Percentiles rank a stretch among this genome's conserved stretches.
Conservation (phyloP, 2,329 filamentous ascomycete genomes). For the Ophiostoma sp. region DNA sequence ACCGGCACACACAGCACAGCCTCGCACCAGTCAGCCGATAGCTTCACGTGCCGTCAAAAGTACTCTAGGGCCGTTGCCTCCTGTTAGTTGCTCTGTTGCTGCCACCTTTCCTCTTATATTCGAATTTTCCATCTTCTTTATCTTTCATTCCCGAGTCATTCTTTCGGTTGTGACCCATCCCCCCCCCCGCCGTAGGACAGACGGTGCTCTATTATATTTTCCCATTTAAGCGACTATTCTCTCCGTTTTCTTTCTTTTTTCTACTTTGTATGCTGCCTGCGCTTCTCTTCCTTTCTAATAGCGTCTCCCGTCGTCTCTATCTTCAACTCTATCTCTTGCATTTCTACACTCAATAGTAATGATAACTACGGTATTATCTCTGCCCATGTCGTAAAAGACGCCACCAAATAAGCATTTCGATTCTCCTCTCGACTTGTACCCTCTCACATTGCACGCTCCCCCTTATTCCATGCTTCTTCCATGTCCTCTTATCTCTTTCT, state of each 20-base stretch:
- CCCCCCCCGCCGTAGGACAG: no score
- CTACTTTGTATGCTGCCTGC: not conserved
- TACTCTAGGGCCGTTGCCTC: slow-evolving; percentile 7
- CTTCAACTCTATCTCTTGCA: not conserved
- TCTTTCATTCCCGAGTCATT: not conserved
- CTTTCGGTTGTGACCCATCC: not conserved
- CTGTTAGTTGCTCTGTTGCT: not conserved
- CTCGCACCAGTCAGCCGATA: not conserved
- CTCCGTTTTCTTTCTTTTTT: not conserved
- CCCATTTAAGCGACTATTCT: not conserved
- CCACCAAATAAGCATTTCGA: not conserved
- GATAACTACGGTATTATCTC: slow-evolving; percentile 18
- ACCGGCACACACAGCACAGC: not conserved
- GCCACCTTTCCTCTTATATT: not conserved
- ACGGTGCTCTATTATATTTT: no score
- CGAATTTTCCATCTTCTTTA: not conserved
- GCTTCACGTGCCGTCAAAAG: not conserved
- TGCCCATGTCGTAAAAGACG: not conserved
- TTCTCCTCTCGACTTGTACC: not conserved
- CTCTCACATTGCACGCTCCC: not conserved
- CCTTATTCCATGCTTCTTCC: not conserved
- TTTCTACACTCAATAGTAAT: not conserved
- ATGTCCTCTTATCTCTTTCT: not conserved
- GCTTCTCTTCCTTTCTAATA: not conserved
- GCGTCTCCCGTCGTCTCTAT: not conserved